Conservation (phyloP, 331 rosid species). For the Quercus tomentella region DNA sequence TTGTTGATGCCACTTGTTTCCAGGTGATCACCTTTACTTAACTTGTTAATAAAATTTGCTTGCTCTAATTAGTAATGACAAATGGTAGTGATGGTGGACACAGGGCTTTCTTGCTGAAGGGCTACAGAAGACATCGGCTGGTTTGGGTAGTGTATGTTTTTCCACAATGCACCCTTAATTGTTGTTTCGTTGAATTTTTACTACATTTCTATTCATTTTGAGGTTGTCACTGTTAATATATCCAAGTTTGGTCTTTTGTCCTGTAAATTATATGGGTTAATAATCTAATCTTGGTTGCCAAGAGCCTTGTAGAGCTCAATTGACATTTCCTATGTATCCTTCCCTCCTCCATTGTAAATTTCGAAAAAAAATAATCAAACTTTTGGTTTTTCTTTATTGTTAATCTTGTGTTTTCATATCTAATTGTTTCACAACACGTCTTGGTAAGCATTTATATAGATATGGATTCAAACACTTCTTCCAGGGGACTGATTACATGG, state of each 20-base stretch:
- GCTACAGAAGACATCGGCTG: constrained; percentile 83
- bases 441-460: not conserved
- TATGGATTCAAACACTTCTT: not conserved
- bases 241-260: not conserved
- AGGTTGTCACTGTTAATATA: not conserved
- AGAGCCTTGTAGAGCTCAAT: too few relatives aligned
- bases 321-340: too few relatives aligned
- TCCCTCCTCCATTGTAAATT: too few relatives aligned
- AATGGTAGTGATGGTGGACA: constrained; percentile 1
- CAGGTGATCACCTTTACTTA: constrained; percentile 32
- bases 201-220: not conserved
- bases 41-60: not conserved
- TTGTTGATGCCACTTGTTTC: constrained; percentile 82
- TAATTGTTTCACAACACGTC: not conserved
- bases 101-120: constrained; percentile 93
- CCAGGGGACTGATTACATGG: not conserved
- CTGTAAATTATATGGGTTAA: not conserved
- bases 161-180: not conserved
- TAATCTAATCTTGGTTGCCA: not conserved
- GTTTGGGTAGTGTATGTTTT: constrained; percentile 86
- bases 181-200: not conserved
- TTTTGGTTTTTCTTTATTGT: not conserved
- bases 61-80: not conserved
- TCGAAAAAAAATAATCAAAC: too few relatives aligned
- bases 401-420: not conserved